phyloP scores from a whole-genome alignment of 2,329 filamentous ascomycete species.

The Arthroderma uncinatum region DNA sequence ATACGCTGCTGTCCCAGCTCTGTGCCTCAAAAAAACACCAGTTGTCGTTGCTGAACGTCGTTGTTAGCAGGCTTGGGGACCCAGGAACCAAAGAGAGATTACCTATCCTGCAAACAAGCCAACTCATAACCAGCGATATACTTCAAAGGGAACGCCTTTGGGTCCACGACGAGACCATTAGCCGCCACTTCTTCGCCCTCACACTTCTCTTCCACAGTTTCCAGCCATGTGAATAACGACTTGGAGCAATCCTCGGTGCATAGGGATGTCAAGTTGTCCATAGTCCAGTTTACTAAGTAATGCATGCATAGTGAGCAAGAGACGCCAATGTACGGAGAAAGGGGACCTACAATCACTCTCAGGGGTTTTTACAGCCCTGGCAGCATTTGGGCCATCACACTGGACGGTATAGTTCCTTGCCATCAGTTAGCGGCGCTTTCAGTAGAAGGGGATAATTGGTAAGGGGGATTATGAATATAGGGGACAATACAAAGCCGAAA shows the following conservation, averaged over 20 bases:
- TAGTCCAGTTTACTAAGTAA: conserved; percentile 12
- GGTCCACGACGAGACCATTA: conserved; percentile 13
- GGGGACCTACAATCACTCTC: conserved; percentile 13
- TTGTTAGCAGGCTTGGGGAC: neutral
- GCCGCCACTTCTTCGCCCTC: conserved; percentile 9
- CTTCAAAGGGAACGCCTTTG: conserved; percentile 14
- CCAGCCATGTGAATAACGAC: conserved; percentile 14
- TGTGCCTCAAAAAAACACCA: conserved; percentile 17
- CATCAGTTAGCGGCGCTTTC: neutral
- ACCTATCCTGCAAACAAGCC: conserved; percentile 15
- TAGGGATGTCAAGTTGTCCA: conserved; percentile 13
- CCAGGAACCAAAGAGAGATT: neutral
- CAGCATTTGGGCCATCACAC: conserved; percentile 14
- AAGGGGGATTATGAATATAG: neutral
- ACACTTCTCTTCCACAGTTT: conserved; percentile 12
- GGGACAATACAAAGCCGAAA: conserved; percentile 14
- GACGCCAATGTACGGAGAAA: neutral
- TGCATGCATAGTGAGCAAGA: conserved; percentile 2
- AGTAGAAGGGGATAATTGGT: neutral
- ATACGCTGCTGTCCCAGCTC: conserved; percentile 13
- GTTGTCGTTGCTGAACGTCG: conserved; percentile 11
- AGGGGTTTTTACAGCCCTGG: conserved; percentile 12
- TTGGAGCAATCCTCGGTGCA: conserved; percentile 12
- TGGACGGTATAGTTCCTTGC: conserved; percentile 14
- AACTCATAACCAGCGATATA: conserved; percentile 14